phyloP scores from a whole-genome alignment of 257 asterid genomes.

The Fraxinus cuspidata region DNA sequence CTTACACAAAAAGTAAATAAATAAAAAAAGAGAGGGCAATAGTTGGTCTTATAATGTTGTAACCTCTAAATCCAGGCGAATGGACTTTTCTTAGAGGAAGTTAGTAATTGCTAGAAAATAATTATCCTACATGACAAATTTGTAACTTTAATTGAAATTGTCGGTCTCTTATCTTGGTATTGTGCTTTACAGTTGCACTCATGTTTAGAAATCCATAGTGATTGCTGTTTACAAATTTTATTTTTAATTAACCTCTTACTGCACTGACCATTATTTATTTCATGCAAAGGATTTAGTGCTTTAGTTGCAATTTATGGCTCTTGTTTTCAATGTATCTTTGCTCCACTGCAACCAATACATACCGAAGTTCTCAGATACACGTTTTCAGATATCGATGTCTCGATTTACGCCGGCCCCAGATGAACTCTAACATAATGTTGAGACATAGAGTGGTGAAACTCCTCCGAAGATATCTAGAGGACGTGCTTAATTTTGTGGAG shows the following conservation, averaged over 20 bases:
- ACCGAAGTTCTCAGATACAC: slow-evolving; percentile 27
- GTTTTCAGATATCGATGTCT: slow-evolving; percentile 81
- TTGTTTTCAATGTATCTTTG: slow-evolving; percentile 16
- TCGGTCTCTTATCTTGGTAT: not conserved
- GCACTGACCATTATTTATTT: not conserved
- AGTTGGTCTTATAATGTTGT: not conserved
- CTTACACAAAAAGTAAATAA: not conserved
- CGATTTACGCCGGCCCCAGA: slow-evolving; percentile 84
- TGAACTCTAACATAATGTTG: slow-evolving; percentile 76
- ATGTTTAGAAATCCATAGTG: not conserved
- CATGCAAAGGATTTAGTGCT: not conserved
- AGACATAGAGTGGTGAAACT: slow-evolving; percentile 91
- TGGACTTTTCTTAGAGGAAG: not conserved
- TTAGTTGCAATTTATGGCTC: not conserved
- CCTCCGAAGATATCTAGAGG: slow-evolving; percentile 88
- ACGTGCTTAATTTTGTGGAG: slow-evolving; percentile 86
- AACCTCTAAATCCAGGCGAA: not conserved
- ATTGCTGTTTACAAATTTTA: not conserved
- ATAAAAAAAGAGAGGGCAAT: not conserved
- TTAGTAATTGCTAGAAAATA: not conserved
- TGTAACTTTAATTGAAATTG: not conserved
- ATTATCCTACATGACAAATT: not conserved
- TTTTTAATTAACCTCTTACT: not conserved
- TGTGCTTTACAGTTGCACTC: not conserved
- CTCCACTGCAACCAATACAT: slow-evolving; percentile 4